phyloP scores from a whole-genome alignment of 176 grass and related monocot species.

The Calamus simplicifolius region DNA sequence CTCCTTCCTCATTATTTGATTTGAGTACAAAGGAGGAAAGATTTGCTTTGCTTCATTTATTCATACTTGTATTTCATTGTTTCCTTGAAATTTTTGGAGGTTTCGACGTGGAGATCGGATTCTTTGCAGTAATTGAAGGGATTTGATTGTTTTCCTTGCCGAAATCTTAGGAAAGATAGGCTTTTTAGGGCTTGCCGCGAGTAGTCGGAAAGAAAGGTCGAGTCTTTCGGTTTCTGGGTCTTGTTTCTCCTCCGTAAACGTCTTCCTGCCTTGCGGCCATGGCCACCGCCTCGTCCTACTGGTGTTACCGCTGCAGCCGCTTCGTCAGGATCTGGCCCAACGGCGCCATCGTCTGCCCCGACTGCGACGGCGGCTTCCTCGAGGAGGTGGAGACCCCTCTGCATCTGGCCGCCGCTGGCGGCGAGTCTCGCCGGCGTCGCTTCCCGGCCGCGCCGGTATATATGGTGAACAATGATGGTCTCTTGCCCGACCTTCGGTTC shows the following conservation, averaged over 20 bases:
- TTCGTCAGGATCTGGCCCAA: slow-evolving; percentile 44
- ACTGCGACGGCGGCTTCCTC: slow-evolving; percentile 73
- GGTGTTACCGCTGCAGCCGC: slow-evolving; percentile 74
- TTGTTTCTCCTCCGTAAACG: slow-evolving; percentile 16
- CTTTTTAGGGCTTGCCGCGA: too few species aligned
- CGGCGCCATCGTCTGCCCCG: slow-evolving; percentile 50
- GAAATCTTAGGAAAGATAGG: too few species aligned
- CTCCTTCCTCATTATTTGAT: too few species aligned
- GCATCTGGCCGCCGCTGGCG: background rate
- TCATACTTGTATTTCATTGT: too few species aligned
- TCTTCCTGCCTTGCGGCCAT: background rate
- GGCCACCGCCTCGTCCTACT: slow-evolving; percentile 33
- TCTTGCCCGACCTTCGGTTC: slow-evolving; percentile 1
- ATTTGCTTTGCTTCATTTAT: too few species aligned
- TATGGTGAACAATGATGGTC: too few species aligned
- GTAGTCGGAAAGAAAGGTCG: background rate
- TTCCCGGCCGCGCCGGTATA: too few species aligned
- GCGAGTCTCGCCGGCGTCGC: too few species aligned
- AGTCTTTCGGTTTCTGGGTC: background rate
- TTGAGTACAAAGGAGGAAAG: background rate
- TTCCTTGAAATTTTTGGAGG: too few species aligned
- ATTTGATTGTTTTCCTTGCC: too few species aligned
- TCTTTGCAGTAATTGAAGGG: too few species aligned
- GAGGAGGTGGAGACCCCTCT: slow-evolving; percentile 34
- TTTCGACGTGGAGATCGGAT: too few species aligned